Evolutionary conservation across 2,329 filamentous ascomycete species (phyloP).

Genomic region (Mycogone perniciosa): DNA sequence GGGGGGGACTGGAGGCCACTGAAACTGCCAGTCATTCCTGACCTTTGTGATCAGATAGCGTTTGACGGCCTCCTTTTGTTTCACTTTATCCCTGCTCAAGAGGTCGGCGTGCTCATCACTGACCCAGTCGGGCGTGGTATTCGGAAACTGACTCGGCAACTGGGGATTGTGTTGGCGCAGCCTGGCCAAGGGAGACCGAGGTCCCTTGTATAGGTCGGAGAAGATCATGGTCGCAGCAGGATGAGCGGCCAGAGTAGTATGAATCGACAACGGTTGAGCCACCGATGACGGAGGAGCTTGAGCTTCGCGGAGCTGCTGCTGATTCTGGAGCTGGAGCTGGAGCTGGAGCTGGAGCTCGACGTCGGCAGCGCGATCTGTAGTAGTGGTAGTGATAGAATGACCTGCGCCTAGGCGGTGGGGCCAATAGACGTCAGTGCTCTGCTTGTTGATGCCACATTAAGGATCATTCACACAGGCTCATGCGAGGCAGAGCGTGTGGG

Average conservation of each 20-base stretch:
- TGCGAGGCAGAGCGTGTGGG: neutral
- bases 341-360: neutral
- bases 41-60: slow-evolving; percentile 48
- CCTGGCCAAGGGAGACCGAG: slow-evolving; percentile 47
- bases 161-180: slow-evolving; percentile 36
- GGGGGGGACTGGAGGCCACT: slow-evolving; percentile 39
- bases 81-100: slow-evolving; percentile 54
- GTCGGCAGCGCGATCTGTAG: neutral
- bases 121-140: slow-evolving; percentile 28
- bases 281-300: neutral
- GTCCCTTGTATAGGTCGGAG: slow-evolving; percentile 52
- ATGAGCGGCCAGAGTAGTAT: neutral
- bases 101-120: slow-evolving; percentile 54
- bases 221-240: slow-evolving; percentile 43
- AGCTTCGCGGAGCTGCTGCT: neutral
- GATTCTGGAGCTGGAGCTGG: neutral
- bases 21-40: slow-evolving; percentile 54
- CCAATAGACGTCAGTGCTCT: neutral
- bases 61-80: slow-evolving; percentile 57
- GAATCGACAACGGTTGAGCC: neutral
- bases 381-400: neutral
- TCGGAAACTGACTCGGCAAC: slow-evolving; percentile 24
- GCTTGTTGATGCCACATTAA: neutral
- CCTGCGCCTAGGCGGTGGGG: neutral
- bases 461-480: neutral